phyloP scores from a whole-genome alignment of 2,329 filamentous ascomycete genomes.

The Claviceps arundinis region DNA sequence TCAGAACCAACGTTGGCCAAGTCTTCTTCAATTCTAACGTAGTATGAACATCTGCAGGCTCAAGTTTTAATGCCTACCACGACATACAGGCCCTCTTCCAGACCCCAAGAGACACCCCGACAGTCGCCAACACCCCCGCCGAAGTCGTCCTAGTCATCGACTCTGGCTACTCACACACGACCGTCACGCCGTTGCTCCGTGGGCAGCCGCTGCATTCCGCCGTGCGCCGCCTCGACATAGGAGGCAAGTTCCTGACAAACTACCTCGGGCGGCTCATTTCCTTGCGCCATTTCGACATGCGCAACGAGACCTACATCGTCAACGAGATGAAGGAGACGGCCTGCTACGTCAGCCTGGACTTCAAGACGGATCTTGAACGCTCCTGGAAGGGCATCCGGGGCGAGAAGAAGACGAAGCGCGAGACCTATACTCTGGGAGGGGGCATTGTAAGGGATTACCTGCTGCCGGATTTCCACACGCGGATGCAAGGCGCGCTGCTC shows the following conservation, averaged over 20 bases:
- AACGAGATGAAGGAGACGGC: constrained; percentile 91
- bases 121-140: constrained; percentile 37
- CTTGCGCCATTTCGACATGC: constrained; percentile 85
- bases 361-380: constrained; percentile 62
- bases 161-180: constrained; percentile 86
- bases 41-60: constrained; percentile 31
- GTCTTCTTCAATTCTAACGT: no score
- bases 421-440: constrained; percentile 33
- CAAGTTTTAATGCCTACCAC: constrained; percentile 70
- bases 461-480: constrained; percentile 61
- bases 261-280: constrained; percentile 83
- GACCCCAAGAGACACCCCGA: constrained; percentile 36
- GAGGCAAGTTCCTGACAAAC: constrained; percentile 88
- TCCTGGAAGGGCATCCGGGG: constrained; percentile 68
- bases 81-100: constrained; percentile 59
- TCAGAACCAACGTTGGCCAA: no score
- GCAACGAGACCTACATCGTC: constrained; percentile 84
- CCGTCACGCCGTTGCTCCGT: constrained; percentile 70
- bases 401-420: constrained; percentile 37
- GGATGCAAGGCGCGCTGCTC: constrained; percentile 52
- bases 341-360: constrained; percentile 72
- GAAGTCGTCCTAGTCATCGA: constrained; percentile 85
- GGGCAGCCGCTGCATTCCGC: constrained; percentile 71
- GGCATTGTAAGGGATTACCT: constrained; percentile 82
- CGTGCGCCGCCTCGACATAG: constrained; percentile 74